phyloP scores from a whole-genome alignment of 176 grass and related monocot genomes.

The Poa annua region DNA sequence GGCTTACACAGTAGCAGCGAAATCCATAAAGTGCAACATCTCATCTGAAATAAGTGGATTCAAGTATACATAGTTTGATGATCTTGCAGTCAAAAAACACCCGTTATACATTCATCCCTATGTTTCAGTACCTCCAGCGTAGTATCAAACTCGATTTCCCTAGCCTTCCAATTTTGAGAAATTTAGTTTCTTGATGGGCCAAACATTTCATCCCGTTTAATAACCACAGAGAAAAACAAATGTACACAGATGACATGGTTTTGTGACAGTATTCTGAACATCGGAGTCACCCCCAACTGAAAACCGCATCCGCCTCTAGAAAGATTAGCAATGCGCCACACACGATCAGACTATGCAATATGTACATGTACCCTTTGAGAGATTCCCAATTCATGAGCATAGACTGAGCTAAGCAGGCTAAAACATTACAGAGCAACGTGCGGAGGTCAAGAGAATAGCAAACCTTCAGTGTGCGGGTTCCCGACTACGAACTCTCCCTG shows the following conservation, averaged over 20 bases:
- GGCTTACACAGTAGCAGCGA: not conserved
- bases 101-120: not conserved
- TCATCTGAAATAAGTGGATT: not conserved
- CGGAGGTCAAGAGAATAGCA: not conserved
- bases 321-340: not conserved
- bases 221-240: slow-evolving; percentile 14
- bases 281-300: not conserved
- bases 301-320: not conserved
- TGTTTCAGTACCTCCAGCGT: not conserved
- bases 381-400: not conserved
- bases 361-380: not conserved
- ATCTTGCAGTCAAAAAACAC: not conserved
- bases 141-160: not conserved
- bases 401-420: not conserved
- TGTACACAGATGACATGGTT: not conserved
- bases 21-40: not conserved
- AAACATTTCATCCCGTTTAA: not conserved
- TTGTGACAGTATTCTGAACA: not conserved
- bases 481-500: slow-evolving; percentile 50
- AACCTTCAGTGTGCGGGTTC: slow-evolving; percentile 80
- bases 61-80: not conserved
- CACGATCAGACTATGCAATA: not conserved
- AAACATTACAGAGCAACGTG: not conserved
- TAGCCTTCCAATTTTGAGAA: not conserved
- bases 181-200: not conserved